phyloP scores from a whole-genome alignment of 2,329 filamentous ascomycete genomes.

The Trichoderma afroharzianum region DNA sequence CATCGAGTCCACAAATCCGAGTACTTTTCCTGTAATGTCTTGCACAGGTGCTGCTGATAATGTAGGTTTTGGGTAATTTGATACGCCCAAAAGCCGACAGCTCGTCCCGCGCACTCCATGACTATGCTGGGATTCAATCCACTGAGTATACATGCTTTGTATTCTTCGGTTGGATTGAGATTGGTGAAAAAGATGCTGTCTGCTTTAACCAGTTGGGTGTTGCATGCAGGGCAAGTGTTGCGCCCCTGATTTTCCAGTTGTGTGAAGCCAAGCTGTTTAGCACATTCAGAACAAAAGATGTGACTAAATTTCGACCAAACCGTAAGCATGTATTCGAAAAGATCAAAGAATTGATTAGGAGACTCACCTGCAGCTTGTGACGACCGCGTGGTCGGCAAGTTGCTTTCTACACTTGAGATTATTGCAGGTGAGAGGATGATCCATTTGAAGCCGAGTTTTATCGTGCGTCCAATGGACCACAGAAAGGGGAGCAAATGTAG shows the following conservation, averaged over 20 bases:
- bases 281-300: slow-evolving; percentile 78
- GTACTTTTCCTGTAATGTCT: slow-evolving; percentile 70
- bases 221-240: slow-evolving; percentile 71
- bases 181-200: slow-evolving; percentile 72
- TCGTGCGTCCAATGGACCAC: neutral
- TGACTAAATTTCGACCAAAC: slow-evolving; percentile 52
- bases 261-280: slow-evolving; percentile 60
- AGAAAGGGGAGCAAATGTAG: neutral
- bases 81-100: slow-evolving; percentile 81
- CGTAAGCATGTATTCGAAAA: neutral
- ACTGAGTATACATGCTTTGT: slow-evolving; percentile 81
- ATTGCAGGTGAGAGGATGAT: slow-evolving; percentile 75
- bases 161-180: slow-evolving; percentile 79
- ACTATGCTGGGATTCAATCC: slow-evolving; percentile 77
- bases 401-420: slow-evolving; percentile 69
- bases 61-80: slow-evolving; percentile 78
- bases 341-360: too few species aligned
- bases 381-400: slow-evolving; percentile 68
- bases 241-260: slow-evolving; percentile 34
- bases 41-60: slow-evolving; percentile 74
- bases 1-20: slow-evolving; percentile 59
- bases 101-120: slow-evolving; percentile 81
- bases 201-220: slow-evolving; percentile 60
- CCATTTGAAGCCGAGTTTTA: slow-evolving; percentile 52
- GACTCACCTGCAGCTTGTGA: slow-evolving; percentile 79